These are phyloP conservation scores for Ceratocystis huliohia DNA, from an alignment of 2,329 filamentous ascomycete genomes.

Conservation along the genomic window DNA sequence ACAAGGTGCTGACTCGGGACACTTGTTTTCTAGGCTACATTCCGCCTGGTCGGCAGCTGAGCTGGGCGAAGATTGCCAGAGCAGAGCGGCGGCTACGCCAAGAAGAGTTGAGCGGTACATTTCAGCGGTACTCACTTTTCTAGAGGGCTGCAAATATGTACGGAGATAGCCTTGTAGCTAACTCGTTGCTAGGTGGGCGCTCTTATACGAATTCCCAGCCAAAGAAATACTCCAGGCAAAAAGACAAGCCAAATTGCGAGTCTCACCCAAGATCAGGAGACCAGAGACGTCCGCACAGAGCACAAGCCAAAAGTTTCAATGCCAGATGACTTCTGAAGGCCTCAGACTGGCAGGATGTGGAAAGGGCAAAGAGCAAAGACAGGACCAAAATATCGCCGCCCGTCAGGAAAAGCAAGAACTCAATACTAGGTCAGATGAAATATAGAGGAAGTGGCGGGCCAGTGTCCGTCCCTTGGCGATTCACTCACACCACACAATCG, in stretches of 20 bases:
- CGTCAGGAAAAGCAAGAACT: too few species aligned
- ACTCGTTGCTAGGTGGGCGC: not conserved
- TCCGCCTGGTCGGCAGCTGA: slow-evolving; percentile 23
- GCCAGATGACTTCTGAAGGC: not conserved
- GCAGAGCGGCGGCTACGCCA: slow-evolving; percentile 7
- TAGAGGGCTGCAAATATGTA: not conserved
- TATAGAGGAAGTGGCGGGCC: not conserved
- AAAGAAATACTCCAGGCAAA: too few species aligned
- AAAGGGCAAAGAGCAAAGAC: not conserved
- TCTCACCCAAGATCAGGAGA: too few species aligned
- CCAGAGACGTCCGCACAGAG: too few species aligned
- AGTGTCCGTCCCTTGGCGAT: not conserved
- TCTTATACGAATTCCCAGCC: too few species aligned
- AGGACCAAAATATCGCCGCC: too few species aligned
- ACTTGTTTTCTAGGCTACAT: slow-evolving; percentile 45
- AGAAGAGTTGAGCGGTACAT: slow-evolving; percentile 16
- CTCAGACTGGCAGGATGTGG: not conserved
- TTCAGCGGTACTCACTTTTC: not conserved
- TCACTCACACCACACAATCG: too few species aligned
- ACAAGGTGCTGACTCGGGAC: slow-evolving; percentile 60
- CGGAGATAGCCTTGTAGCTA: not conserved
- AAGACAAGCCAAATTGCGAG: too few species aligned
- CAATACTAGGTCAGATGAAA: not conserved
- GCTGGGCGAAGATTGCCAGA: slow-evolving; percentile 1
- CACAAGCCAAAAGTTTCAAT: not conserved